Percentiles rank a stretch among this genome's conserved stretches.
phyloP scores from a whole-genome alignment of 2,329 filamentous ascomycete species.

The Fusarium domesticum region DNA sequence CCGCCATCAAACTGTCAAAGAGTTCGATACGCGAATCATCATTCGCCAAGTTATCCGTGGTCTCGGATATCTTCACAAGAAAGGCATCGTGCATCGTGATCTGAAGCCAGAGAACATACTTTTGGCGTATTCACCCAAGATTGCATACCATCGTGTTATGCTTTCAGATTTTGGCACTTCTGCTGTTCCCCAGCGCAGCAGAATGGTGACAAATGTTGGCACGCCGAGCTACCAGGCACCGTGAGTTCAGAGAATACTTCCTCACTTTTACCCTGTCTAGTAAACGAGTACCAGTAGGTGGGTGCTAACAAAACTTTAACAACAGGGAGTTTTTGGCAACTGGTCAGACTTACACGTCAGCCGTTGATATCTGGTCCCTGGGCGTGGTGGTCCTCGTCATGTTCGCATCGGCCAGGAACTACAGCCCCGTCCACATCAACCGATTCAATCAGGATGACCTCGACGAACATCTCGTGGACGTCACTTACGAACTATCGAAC shows the following conservation, averaged over 20 bases:
- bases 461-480: constrained; percentile 11
- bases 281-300: background rate
- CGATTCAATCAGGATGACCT: constrained; percentile 29
- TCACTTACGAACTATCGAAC: constrained; percentile 12
- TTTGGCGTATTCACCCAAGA: constrained; percentile 44
- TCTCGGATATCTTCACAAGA: constrained; percentile 47
- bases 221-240: constrained; percentile 49
- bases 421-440: constrained; percentile 26
- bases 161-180: constrained; percentile 53
- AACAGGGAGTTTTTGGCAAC: constrained; percentile 39
- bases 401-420: constrained; percentile 23
- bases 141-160: constrained; percentile 44
- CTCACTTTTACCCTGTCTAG: no score
- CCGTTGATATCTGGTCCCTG: constrained; percentile 52
- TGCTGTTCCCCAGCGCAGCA: constrained; percentile 40
- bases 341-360: constrained; percentile 31
- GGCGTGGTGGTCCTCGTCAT: constrained; percentile 45
- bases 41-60: constrained; percentile 47
- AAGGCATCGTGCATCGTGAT: constrained; percentile 51
- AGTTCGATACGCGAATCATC: constrained; percentile 45
- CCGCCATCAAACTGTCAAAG: constrained; percentile 35
- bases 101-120: constrained; percentile 55
- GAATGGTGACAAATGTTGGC: constrained; percentile 45
- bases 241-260: constrained; percentile 37
- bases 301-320: constrained; percentile 3